Base-by-base conservation (phyloP, 768 basidiomycete genomes). In the Kwoniella bestiolae region DNA sequence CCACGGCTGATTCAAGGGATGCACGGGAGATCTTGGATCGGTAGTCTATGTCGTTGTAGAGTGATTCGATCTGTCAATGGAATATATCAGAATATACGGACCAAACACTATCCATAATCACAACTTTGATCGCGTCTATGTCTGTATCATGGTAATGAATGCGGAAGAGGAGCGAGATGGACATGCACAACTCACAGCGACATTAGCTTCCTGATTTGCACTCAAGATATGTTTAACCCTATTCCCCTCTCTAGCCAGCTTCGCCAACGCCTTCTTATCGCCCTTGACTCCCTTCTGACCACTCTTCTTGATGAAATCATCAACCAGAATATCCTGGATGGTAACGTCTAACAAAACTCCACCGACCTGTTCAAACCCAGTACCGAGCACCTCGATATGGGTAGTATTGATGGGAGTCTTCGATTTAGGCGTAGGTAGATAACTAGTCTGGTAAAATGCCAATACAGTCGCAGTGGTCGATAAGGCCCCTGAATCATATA, bases 401-500 rank as follows among this genome's bases (percentile, higher is more conserved):
- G 91, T 93, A 4, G 86, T 86, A 63, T 78, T 79, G 50, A 80
- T 67, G 21, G 69, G 56, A 50, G 82, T 83, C 32, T 81, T 82
- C 58, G 78, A 76, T 65, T 82, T 81, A 3, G 76, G 73, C 2
- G 65, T 68, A 9, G 77, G 76, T 18, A 71, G 60, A 14, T 65
- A 58, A 25, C 66, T 68, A 3, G 78, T 79, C 52, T 81, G 79
- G 57, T 75, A 79, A 57, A 82, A 82, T 7, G 78, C 77, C 34
- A 82, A 44, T 18, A 82, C 69, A 5, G 78, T 79, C 0, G 79
- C 81, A 2, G 80, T 80, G 12, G 81, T 82, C 3, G 75, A 72
- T 44, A 82, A 89, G 5, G 95, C 91, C 46, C 96, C 96, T 0
- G 93, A 91, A 73, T 98, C 96, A 81, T 91, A 99, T 65, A 99